Conservation (phyloP, 2,329 filamentous ascomycete genomes). For the Alternaria postmessia region DNA sequence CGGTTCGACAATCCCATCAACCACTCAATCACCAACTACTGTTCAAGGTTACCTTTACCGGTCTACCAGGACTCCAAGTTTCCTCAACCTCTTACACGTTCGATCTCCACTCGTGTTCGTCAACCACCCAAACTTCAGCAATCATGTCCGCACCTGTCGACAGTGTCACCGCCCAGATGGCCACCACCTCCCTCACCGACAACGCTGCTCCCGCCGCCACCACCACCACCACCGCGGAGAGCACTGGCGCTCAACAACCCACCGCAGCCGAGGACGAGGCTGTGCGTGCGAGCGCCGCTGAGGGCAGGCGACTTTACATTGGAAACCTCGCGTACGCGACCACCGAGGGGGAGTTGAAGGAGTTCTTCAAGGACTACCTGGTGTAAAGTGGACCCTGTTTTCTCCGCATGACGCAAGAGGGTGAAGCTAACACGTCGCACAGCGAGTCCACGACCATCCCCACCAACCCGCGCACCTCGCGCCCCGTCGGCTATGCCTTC, state of each 20-base stretch:
- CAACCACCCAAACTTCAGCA: conserved; percentile 60
- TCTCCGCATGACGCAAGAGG: conserved; percentile 25
- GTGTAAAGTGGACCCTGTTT: conserved; percentile 75
- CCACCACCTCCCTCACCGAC: conserved; percentile 70
- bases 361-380: conserved; percentile 99
- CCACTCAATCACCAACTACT: conserved; percentile 37
- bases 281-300: conserved; percentile 94
- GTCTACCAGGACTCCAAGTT: conserved; percentile 55
- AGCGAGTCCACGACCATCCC: conserved; percentile 99
- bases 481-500: conserved; percentile 98
- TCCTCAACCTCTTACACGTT: conserved; percentile 49
- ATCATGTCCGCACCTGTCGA: conserved; percentile 88
- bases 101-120: conserved; percentile 60
- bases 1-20: conserved; percentile 55
- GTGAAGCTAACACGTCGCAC: conserved; percentile 39
- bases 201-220: conserved; percentile 24
- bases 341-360: conserved; percentile 99
- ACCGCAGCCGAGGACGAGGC: conserved; percentile 83
- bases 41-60: conserved; percentile 52
- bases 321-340: conserved; percentile 99
- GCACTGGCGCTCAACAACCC: conserved; percentile 66
- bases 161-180: conserved; percentile 76
- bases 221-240: conserved; percentile 53
- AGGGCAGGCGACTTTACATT: conserved; percentile 99
- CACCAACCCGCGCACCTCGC: conserved; percentile 98